A percentile compares a stretch with the other conserved stretches of the same genome.
phyloP scores from a whole-genome alignment of 169 alveolate species.

The Fabrea salina region DNA sequence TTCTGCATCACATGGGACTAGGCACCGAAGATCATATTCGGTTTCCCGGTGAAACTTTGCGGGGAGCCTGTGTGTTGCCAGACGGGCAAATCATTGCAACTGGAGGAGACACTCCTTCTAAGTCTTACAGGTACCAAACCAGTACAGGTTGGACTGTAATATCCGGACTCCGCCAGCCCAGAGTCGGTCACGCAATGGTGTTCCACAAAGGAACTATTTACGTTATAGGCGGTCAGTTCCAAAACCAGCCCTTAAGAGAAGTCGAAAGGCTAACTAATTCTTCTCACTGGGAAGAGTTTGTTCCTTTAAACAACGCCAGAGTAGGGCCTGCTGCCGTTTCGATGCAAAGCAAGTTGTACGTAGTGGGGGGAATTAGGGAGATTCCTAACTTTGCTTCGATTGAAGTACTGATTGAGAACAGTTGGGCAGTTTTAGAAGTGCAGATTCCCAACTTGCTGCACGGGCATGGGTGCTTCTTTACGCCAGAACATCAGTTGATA shows the following conservation, averaged over 20 bases:
- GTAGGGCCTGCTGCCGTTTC: background rate
- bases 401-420: background rate
- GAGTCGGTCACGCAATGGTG: background rate
- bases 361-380: background rate
- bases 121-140: background rate
- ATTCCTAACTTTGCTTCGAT: background rate
- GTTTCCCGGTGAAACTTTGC: background rate
- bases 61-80: slow-evolving; percentile 9
- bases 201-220: slow-evolving; percentile 26
- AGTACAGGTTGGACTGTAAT: background rate
- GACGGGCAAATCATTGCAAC: slow-evolving; percentile 11
- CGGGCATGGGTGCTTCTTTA: slow-evolving; percentile 28
- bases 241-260: background rate
- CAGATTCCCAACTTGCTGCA: background rate
- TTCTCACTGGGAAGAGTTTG: background rate
- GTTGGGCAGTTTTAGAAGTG: background rate
- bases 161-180: background rate
- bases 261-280: background rate
- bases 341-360: slow-evolving; percentile 12
- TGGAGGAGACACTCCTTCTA: background rate
- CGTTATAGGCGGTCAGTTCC: background rate
- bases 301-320: slow-evolving; percentile 16
- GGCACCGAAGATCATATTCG: background rate
- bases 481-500: slow-evolving; percentile 17
- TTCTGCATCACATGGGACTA: background rate